Evolutionary conservation across 257 asterid genomes (phyloP).

Genomic region (Echium plantagineum): DNA sequence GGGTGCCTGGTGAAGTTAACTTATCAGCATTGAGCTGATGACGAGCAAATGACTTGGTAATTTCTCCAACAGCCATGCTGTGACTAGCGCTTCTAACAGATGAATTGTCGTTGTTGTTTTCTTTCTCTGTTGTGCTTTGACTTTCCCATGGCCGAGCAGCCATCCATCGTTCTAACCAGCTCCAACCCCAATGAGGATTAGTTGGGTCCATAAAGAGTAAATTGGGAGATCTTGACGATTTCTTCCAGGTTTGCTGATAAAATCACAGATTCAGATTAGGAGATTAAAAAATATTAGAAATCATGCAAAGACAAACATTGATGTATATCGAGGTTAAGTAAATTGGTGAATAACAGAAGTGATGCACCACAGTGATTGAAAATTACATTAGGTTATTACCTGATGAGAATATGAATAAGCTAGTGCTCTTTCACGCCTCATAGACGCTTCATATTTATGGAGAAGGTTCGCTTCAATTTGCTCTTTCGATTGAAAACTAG

Average conservation of each 20-base stretch:
- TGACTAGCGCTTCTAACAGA: conserved; percentile 31
- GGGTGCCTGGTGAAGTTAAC: conserved; percentile 45
- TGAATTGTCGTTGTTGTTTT: conserved; percentile 26
- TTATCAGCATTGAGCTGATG: conserved; percentile 67
- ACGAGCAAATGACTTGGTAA: conserved; percentile 73
- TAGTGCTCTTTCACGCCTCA: conserved; percentile 89
- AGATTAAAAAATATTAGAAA: not conserved
- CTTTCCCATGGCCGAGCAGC: conserved; percentile 69
- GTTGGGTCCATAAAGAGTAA: conserved; percentile 86
- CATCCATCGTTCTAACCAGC: conserved; percentile 94
- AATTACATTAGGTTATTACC: conserved; percentile 27
- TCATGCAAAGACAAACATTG: not conserved
- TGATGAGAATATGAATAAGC: conserved; percentile 93
- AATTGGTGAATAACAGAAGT: not conserved
- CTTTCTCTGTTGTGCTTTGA: conserved; percentile 39
- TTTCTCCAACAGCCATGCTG: conserved; percentile 45
- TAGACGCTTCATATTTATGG: too few relatives aligned
- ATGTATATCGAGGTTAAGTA: not conserved
- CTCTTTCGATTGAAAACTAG: too few relatives aligned
- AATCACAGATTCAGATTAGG: conserved; percentile 2
- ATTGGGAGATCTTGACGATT: conserved; percentile 55
- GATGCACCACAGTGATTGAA: too few relatives aligned
- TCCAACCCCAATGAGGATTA: conserved; percentile 99
- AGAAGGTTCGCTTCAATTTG: too few relatives aligned
- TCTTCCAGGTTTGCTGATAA: conserved; percentile 84